A percentile compares a stretch with the other conserved stretches of the same genome.
Conservation (phyloP, 495 filamentous ascomycete species). For the Penicillium desertorum region DNA sequence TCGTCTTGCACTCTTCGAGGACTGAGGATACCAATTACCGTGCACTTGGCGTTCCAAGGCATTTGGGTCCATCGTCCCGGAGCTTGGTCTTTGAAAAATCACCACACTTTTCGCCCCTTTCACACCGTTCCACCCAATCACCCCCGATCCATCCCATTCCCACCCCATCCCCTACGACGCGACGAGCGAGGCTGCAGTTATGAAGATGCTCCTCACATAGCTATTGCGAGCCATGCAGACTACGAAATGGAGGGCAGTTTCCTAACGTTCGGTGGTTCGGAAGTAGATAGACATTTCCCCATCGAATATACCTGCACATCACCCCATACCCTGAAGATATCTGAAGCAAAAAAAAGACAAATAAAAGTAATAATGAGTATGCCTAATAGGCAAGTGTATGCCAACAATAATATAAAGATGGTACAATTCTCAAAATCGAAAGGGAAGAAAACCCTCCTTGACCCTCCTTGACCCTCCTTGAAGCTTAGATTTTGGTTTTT, state of each 20-base stretch:
- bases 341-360: slow-evolving; percentile 1
- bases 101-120: slow-evolving; percentile 18
- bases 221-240: slow-evolving; percentile 32
- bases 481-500: background rate
- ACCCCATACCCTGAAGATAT: slow-evolving; percentile 13
- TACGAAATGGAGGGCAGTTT: slow-evolving; percentile 29
- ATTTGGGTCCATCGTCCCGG: slow-evolving; percentile 18
- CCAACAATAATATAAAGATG: background rate
- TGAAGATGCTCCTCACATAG: slow-evolving; percentile 34
- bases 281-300: slow-evolving; percentile 46
- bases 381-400: background rate
- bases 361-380: slow-evolving; percentile 7
- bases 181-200: slow-evolving; percentile 32
- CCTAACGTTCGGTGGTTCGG: slow-evolving; percentile 31
- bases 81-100: slow-evolving; percentile 22
- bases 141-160: slow-evolving; percentile 15
- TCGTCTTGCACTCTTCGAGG: slow-evolving; percentile 2
- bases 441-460: background rate
- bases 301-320: slow-evolving; percentile 42
- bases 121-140: slow-evolving; percentile 15
- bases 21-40: slow-evolving; percentile 10
- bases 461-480: too few relatives aligned
- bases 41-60: slow-evolving; percentile 11
- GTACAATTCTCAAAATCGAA: background rate
- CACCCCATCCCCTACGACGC: slow-evolving; percentile 24